These are phyloP conservation scores for Meyerozyma smithsonii DNA, from an alignment of 1,139 yeast species.

Conservation along the genomic window DNA sequence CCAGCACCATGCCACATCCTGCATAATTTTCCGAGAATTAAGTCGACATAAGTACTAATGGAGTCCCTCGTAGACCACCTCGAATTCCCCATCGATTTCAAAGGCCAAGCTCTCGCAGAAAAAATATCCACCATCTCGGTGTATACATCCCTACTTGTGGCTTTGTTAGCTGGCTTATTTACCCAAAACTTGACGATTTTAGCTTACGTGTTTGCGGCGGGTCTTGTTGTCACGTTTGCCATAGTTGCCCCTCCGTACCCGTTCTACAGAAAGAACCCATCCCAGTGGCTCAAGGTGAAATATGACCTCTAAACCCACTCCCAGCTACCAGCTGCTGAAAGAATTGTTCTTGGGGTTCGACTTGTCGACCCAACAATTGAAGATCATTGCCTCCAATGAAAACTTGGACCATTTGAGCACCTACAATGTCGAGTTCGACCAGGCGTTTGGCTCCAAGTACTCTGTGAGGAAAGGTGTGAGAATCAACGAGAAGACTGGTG, in stretches of 20 bases:
- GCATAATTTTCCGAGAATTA: conserved; percentile 2
- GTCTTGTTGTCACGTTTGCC: conserved; percentile 29
- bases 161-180: conserved; percentile 43
- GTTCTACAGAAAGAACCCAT: conserved; percentile 41
- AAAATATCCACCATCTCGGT: conserved; percentile 15
- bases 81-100: conserved; percentile 60
- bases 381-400: conserved; percentile 62
- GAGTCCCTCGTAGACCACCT: conserved; percentile 15
- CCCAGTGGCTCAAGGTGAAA: conserved; percentile 33
- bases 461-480: conserved; percentile 69
- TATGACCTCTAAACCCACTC: conserved; percentile 17
- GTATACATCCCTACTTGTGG: conserved; percentile 22
- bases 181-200: conserved; percentile 35
- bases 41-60: conserved; percentile 7
- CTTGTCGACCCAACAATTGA: conserved; percentile 85
- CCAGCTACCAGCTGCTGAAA: conserved; percentile 5
- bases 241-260: conserved; percentile 57
- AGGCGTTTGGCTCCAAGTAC: conserved; percentile 51
- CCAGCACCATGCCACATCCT: conserved; percentile 1
- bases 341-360: conserved; percentile 68
- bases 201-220: conserved; percentile 31
- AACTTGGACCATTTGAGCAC: conserved; percentile 50
- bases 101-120: conserved; percentile 46
- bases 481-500: conserved; percentile 43
- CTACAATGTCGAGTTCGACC: conserved; percentile 69